phyloP scores from a whole-genome alignment of 306 rosid species.

The Begonia peltatifolia region DNA sequence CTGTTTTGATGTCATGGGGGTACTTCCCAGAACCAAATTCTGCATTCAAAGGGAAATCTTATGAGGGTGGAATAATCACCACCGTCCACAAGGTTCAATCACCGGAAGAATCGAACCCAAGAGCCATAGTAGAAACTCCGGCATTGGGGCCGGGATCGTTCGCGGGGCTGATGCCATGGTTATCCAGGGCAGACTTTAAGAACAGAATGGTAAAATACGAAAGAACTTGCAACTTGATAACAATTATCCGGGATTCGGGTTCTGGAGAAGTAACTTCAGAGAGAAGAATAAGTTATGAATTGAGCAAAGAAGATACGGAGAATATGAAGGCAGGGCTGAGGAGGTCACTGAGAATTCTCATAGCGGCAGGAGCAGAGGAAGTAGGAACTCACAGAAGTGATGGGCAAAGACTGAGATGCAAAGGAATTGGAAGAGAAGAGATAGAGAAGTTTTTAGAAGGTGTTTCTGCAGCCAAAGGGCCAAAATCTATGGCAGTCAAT shows the following conservation, averaged over 20 bases:
- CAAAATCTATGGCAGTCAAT: slow-evolving; percentile 29
- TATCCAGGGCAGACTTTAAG: slow-evolving; percentile 45
- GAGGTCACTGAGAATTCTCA: slow-evolving; percentile 58
- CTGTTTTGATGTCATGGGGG: slow-evolving; percentile 77
- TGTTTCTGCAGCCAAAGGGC: slow-evolving; percentile 32
- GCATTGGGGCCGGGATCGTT: slow-evolving; percentile 45
- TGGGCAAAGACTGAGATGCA: slow-evolving; percentile 50
- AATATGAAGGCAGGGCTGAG: slow-evolving; percentile 54
- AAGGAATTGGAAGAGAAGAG: slow-evolving; percentile 33
- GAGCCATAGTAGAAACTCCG: slow-evolving; percentile 63
- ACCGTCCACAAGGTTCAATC: slow-evolving; percentile 40
- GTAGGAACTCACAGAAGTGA: slow-evolving; percentile 86
- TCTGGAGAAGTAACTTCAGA: slow-evolving; percentile 40
- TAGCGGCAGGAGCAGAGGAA: slow-evolving; percentile 71
- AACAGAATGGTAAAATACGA: slow-evolving; percentile 58
- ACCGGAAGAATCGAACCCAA: slow-evolving; percentile 25
- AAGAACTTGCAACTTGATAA: slow-evolving; percentile 53
- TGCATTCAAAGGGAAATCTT: slow-evolving; percentile 48
- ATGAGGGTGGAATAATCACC: slow-evolving; percentile 83
- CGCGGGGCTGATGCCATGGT: slow-evolving; percentile 46
- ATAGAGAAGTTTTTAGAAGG: slow-evolving; percentile 40
- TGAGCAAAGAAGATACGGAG: slow-evolving; percentile 39
- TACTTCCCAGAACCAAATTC: slow-evolving; percentile 49
- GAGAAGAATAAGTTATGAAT: slow-evolving; percentile 34
- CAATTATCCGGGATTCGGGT: slow-evolving; percentile 46